Percentiles rank a stretch among this genome's conserved stretches.
Conservation (phyloP, 2,329 filamentous ascomycete species). For the Fusarium goolgardi region DNA sequence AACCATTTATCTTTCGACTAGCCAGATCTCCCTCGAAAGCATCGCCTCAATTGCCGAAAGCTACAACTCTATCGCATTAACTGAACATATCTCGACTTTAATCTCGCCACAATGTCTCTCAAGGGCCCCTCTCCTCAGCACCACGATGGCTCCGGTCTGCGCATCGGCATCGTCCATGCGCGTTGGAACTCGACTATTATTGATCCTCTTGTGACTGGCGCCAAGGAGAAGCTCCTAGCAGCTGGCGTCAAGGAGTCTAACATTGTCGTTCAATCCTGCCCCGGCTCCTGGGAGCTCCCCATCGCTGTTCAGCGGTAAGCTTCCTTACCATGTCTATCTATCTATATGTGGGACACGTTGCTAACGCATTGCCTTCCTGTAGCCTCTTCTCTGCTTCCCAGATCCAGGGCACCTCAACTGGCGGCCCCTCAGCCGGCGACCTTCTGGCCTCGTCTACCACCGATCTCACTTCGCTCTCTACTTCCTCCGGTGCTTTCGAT, state of each 20-base stretch:
- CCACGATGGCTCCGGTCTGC: constrained; percentile 77
- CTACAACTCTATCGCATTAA: background rate
- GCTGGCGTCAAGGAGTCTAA: constrained; percentile 88
- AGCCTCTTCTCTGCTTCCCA: constrained; percentile 89
- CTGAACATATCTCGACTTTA: background rate
- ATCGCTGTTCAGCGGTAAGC: constrained; percentile 84
- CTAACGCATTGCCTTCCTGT: constrained; percentile 23
- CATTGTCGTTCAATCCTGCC: constrained; percentile 89
- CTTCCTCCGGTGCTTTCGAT: constrained; percentile 77
- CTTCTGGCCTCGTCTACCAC: constrained; percentile 76
- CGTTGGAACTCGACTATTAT: constrained; percentile 95
- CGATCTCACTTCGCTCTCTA: constrained; percentile 69
- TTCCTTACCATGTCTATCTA: constrained; percentile 29
- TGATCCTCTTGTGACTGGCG: constrained; percentile 82
- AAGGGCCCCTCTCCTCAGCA: constrained; percentile 69
- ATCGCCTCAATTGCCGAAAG: background rate
- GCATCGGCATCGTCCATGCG: constrained; percentile 94
- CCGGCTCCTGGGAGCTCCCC: constrained; percentile 94
- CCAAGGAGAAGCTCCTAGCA: constrained; percentile 79
- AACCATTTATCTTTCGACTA: constrained; percentile 19
- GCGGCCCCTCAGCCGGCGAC: constrained; percentile 77
- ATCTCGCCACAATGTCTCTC: constrained; percentile 51
- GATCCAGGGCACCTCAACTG: constrained; percentile 76
- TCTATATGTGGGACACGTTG: constrained; percentile 3
- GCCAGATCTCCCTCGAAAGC: constrained; percentile 15